Evolutionary conservation across 176 grass and related monocot species (phyloP), one percentile per base, ranked within the genome.

Genomic region (Rhipidocladum racemiflorum): DNA sequence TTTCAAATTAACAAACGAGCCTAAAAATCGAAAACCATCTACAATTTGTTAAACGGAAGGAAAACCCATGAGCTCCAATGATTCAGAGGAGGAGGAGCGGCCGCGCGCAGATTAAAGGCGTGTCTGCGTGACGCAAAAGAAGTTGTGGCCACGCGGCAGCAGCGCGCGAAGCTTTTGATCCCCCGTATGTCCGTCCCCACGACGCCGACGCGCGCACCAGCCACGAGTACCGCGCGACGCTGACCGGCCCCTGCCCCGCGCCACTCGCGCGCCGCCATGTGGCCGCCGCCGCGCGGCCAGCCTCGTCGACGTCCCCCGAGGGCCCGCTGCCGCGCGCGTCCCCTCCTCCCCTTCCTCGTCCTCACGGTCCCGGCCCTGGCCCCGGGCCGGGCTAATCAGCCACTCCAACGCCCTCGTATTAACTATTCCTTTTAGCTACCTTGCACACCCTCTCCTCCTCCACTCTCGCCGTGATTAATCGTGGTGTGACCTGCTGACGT

Each of bases 191-290:
- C 45, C 15, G 7, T 12, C 12, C 60, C 86, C 32, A 17, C 70
- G 73, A 67, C 88, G 28, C 46, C 78, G 66, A 82, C 79, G 65
- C 49, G 71, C 72, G 64, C 66, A 14, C 36, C 77, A 17, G 54
- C 77, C 77, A 85, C 83, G 77, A 70, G 64, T 40, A 10, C 16
- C 83, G 21, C 63, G 65, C 78, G 83, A 89, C 78, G 83, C 56
- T 66, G 78, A 90, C 72, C 65, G 57, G 35, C 44, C 68, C 6
- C 68, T 7, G 29, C 11, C 39, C 42, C 1, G 12, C 25, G 14
- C 75, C 81, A 57, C 57, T 59, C 46, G 49, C 12, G n/a, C 0
- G 38, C 1, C 68, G 67, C 84, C 88, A 50, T 23, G 78, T 86
- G 78, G 29, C 73, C 11, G 36, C 13, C 14, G 36, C 27, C 0